phyloP scores from a whole-genome alignment of 768 basidiomycete species.

The Rhodotorula graminis region DNA sequence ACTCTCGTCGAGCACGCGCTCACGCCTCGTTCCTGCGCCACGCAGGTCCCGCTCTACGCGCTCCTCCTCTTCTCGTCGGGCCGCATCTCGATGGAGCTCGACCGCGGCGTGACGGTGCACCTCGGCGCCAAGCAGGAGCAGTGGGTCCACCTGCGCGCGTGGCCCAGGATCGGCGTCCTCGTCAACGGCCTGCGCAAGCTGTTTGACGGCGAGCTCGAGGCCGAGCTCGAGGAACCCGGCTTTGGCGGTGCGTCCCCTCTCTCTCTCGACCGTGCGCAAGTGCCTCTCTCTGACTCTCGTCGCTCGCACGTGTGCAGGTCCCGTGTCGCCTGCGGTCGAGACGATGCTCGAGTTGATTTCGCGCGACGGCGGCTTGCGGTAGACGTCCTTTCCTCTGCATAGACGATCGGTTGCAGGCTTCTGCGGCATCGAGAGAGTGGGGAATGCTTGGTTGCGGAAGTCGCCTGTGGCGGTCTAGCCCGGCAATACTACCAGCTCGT shows the following conservation, averaged over 20 bases:
- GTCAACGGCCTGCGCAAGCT: constrained; percentile 77
- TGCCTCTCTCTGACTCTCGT: not conserved
- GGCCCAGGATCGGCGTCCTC: constrained; percentile 84
- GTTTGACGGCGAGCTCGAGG: constrained; percentile 63
- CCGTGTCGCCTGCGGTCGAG: constrained; percentile 55
- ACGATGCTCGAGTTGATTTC: constrained; percentile 51
- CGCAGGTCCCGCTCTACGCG: constrained; percentile 78
- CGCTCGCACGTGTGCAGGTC: constrained; percentile 43
- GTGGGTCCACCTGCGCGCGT: constrained; percentile 64
- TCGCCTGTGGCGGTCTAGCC: no score
- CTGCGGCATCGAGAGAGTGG: no score
- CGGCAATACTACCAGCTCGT: no score
- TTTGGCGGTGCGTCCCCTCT: constrained; percentile 29
- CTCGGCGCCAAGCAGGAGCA: constrained; percentile 49
- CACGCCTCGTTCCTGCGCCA: not conserved
- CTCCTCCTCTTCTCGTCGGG: constrained; percentile 74
- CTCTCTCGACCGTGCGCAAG: not conserved
- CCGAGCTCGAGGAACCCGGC: constrained; percentile 60
- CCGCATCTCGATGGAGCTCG: constrained; percentile 68
- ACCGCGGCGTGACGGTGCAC: constrained; percentile 65
- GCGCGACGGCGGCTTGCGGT: constrained; percentile 44
- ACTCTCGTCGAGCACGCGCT: not conserved
- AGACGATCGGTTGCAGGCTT: no score
- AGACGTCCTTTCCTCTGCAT: constrained; percentile 2
- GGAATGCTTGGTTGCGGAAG: no score